phyloP scores from a whole-genome alignment of 148 eudicot genomes.

The Pouteria glomerata region DNA sequence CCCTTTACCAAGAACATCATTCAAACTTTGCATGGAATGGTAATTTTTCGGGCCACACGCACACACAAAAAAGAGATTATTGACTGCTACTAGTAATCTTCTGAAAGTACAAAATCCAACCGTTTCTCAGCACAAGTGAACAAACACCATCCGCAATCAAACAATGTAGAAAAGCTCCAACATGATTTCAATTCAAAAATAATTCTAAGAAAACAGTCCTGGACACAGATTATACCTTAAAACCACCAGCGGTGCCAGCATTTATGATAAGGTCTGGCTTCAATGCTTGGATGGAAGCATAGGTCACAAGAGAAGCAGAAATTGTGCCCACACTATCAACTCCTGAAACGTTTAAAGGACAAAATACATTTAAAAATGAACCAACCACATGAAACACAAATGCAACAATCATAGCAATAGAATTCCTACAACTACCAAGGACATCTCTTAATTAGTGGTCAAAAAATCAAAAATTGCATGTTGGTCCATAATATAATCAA shows the following conservation, averaged over 20 bases:
- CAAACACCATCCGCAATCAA: neutral
- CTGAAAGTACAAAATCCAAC: neutral
- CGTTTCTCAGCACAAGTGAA: neutral
- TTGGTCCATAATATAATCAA: neutral
- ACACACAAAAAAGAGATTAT: no score
- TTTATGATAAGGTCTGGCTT: slow-evolving; percentile 91
- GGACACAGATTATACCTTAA: slow-evolving; percentile 51
- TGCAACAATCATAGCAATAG: neutral
- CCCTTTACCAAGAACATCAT: no score
- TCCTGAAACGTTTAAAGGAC: slow-evolving; percentile 36
- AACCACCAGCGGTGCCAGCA: slow-evolving; percentile 99
- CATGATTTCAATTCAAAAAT: neutral
- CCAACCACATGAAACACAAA: neutral
- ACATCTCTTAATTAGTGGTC: neutral
- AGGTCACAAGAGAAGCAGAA: slow-evolving; percentile 81
- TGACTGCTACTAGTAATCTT: neutral
- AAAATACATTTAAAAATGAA: slow-evolving; percentile 4
- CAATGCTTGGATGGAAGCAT: slow-evolving; percentile 83
- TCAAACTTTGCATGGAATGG: no score
- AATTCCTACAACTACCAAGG: neutral
- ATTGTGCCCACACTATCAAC: slow-evolving; percentile 91
- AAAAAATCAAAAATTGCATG: neutral
- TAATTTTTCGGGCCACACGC: no score
- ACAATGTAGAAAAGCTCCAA: neutral
- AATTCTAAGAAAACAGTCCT: slow-evolving; percentile 1